phyloP scores from a whole-genome alignment of 2,329 filamentous ascomycete species.

The Sporothrix dimorphospora region DNA sequence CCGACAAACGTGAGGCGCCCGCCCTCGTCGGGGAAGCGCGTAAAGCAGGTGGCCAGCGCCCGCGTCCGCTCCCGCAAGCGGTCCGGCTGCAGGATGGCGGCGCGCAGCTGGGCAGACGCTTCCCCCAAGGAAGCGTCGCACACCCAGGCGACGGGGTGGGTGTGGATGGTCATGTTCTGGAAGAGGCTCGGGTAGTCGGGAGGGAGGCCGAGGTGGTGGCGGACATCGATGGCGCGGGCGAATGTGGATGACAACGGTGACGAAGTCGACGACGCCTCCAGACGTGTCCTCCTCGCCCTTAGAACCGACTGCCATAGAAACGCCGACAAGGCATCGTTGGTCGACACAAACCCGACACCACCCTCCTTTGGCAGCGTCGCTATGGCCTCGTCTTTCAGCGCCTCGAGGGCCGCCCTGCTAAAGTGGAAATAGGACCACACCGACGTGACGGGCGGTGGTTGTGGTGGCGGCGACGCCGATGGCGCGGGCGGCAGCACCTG shows the following conservation, averaged over 20 bases:
- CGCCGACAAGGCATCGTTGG: conserved; percentile 8
- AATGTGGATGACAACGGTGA: background rate
- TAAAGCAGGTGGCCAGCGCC: background rate
- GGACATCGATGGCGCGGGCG: conserved; percentile 9
- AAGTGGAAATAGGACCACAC: conserved; percentile 2
- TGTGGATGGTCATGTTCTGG: conserved; percentile 51
- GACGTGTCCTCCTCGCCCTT: background rate
- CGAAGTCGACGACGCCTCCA: background rate
- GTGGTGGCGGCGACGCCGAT: background rate
- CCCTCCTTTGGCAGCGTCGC: background rate
- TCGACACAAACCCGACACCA: background rate
- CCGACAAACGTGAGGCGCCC: conserved; percentile 45
- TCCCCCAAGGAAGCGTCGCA: conserved; percentile 31
- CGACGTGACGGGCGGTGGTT: background rate
- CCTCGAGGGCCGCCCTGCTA: background rate
- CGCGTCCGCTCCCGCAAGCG: background rate
- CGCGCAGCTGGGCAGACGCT: background rate
- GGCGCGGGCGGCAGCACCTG: background rate
- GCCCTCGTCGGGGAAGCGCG: conserved; percentile 36
- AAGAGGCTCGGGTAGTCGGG: conserved; percentile 52
- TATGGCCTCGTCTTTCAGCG: conserved; percentile 2
- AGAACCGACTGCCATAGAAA: conserved; percentile 1
- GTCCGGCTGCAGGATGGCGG: conserved; percentile 4
- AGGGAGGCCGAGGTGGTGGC: conserved; percentile 45
- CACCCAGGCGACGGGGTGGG: conserved; percentile 37